Percentiles rank a stretch among this genome's conserved stretches.
Evolutionary conservation across 805 yeast genomes (phyloP).

Genomic region (Metschnikowia arizonensis): DNA sequence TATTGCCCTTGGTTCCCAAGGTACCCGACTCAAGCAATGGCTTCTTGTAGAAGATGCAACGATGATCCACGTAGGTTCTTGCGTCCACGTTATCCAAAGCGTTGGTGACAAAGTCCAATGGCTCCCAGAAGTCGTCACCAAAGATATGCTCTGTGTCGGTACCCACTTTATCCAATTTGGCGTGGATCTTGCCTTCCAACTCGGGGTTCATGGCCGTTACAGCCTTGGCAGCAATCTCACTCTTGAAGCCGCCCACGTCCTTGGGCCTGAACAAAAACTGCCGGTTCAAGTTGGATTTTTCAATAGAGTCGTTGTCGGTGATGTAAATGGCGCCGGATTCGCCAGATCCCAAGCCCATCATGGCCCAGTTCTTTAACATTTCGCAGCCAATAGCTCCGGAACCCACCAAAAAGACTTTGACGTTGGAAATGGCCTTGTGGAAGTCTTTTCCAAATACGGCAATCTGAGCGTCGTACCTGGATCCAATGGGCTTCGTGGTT

Average conservation of each 20-base stretch:
- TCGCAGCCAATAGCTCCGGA: conserved; percentile 99
- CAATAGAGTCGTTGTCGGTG: conserved; percentile 94
- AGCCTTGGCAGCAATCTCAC: conserved; percentile 86
- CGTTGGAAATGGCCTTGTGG: conserved; percentile 69
- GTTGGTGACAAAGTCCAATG: conserved; percentile 85
- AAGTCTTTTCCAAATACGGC: conserved; percentile 86
- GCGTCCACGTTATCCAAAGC: conserved; percentile 98
- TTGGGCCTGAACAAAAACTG: conserved; percentile 92
- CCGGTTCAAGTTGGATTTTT: conserved; percentile 91
- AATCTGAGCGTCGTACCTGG: conserved; percentile 92
- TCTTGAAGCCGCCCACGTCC: conserved; percentile 89
- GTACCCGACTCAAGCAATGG: conserved; percentile 96
- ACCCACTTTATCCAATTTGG: conserved; percentile 85
- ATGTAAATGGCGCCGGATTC: conserved; percentile 78
- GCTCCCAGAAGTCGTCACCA: conserved; percentile 79
- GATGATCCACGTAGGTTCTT: conserved; percentile 93
- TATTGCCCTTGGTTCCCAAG: conserved; percentile 96
- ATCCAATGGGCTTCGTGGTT: conserved; percentile 66
- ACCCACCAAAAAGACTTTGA: conserved; percentile 87
- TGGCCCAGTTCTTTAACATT: conserved; percentile 96
- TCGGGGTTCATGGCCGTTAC: conserved; percentile 84
- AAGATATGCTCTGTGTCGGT: conserved; percentile 86
- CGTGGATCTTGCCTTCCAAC: conserved; percentile 67
- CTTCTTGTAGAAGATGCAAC: conserved; percentile 89
- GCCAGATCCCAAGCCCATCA: conserved; percentile 93